Conservation (phyloP, 148 eudicot genomes). For the Arctostaphylos glauca region DNA sequence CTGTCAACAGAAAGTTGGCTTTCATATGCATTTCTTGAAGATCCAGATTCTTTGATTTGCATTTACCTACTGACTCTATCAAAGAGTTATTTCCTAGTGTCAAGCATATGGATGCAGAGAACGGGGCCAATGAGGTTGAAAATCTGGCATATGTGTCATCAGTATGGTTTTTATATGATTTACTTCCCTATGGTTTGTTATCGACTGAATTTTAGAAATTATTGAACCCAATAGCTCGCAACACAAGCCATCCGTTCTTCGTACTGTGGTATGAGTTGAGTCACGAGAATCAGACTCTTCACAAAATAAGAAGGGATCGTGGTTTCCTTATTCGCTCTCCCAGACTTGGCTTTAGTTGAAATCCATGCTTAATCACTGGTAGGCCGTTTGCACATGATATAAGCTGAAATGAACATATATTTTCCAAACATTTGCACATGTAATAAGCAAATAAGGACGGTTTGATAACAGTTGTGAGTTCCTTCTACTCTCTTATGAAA, state of each 20-base stretch:
- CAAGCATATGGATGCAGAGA: no score
- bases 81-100: no score
- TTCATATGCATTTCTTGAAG: no score
- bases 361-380: background rate
- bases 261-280: background rate
- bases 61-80: background rate
- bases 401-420: background rate
- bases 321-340: background rate
- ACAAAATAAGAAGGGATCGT: background rate
- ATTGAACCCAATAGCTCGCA: background rate
- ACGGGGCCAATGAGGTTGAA: no score
- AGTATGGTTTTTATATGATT: no score
- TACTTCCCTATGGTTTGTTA: no score
- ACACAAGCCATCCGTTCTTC: background rate
- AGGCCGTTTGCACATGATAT: no score
- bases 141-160: no score
- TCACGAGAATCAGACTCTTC: background rate
- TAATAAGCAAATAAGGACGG: background rate
- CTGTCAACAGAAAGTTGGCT: background rate
- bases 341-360: background rate
- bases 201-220: no score
- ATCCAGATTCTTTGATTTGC: no score
- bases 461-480: background rate
- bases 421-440: slow-evolving; percentile 2
- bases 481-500: background rate